These are phyloP conservation scores for Lactarius psammicola DNA, from an alignment of 768 basidiomycete species.

Conservation along the genomic window DNA sequence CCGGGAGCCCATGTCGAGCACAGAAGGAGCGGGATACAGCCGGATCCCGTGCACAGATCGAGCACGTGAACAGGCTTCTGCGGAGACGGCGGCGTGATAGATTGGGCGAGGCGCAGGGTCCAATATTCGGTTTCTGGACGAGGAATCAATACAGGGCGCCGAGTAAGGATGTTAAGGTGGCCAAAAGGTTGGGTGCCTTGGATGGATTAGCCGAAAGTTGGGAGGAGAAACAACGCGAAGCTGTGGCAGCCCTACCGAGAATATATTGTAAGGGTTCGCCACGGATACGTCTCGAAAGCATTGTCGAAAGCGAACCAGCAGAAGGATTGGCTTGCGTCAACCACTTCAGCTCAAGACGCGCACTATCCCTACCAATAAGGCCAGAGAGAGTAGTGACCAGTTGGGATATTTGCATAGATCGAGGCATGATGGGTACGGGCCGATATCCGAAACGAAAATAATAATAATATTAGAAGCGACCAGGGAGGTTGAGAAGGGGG, in stretches of 20 bases:
- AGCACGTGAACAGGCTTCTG: conserved; percentile 46
- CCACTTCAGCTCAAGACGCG: conserved; percentile 50
- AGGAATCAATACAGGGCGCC: conserved; percentile 87
- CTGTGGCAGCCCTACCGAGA: conserved; percentile 70
- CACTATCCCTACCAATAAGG: conserved; percentile 38
- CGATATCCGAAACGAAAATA: conserved; percentile 5
- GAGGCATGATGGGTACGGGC: conserved; percentile 8
- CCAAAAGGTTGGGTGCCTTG: conserved; percentile 89
- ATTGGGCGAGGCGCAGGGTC: conserved; percentile 58
- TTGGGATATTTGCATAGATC: conserved; percentile 7
- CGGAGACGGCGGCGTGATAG: conserved; percentile 41
- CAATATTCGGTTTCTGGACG: conserved; percentile 93
- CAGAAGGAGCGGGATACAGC: conserved; percentile 87
- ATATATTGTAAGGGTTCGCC: conserved; percentile 93
- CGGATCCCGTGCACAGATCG: conserved; percentile 92
- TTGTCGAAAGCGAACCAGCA: conserved; percentile 32
- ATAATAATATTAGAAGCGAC: not conserved
- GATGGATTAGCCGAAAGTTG: not conserved
- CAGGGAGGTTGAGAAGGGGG: not conserved
- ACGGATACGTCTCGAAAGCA: conserved; percentile 56
- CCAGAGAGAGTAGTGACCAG: conserved; percentile 36
- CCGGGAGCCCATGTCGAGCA: conserved; percentile 61
- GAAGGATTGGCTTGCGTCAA: conserved; percentile 39
- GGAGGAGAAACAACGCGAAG: not conserved
- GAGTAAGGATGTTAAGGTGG: conserved; percentile 65